Evolutionary conservation across 768 basidiomycete genomes (phyloP), one percentile per base, ranked within the genome.

Genomic region (Lyophyllum semitale): DNA sequence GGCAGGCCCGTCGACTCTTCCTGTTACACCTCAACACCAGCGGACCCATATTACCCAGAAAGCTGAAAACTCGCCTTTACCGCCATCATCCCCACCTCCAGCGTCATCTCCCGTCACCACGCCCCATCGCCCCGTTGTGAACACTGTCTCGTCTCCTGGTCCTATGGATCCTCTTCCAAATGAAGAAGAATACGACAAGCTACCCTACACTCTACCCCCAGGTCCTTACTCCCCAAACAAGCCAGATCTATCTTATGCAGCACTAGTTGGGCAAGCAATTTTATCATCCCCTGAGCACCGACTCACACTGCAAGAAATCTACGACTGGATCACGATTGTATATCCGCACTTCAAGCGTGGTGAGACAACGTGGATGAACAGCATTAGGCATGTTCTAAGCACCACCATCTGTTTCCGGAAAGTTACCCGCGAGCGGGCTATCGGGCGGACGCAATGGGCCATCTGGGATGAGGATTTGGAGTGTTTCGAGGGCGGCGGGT

Each of bases 301-400:
- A 49, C 85, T 98, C 48, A 93, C 93, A 2, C 79, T 98, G 23
- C 91, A 95, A 68, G 94, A 98, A 68, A 97, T 99, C 59, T 98
- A 98, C 66, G 88, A 92, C 67, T 99, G 85, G 83, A 95, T 99
- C 64, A 93, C 92, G 43, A 91, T 89, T 38, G 91, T 92, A 8
- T 95, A 94, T 71, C 95, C 97, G 7, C 87, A 88, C 67, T 99
- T 93, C 75, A 93, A 93, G 71, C 88, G 91, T 54, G 89, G 89
- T 20, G 95, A 98, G 64, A 84, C 89, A 3, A 96, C 94, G 6
- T 98, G 96, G 96, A 95, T 95, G 85, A 97, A 97, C 71, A 95
- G 93, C 52, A 93, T 98, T 56, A 84, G 96, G n/a, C 95, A 98
- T 71, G 95, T 95, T 45, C 80, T 98, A 23, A 94, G 91, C 59